These are phyloP conservation scores for Aplosporella prunicola DNA, from an alignment of 2,329 filamentous ascomycete genomes.

Conservation along the genomic window DNA sequence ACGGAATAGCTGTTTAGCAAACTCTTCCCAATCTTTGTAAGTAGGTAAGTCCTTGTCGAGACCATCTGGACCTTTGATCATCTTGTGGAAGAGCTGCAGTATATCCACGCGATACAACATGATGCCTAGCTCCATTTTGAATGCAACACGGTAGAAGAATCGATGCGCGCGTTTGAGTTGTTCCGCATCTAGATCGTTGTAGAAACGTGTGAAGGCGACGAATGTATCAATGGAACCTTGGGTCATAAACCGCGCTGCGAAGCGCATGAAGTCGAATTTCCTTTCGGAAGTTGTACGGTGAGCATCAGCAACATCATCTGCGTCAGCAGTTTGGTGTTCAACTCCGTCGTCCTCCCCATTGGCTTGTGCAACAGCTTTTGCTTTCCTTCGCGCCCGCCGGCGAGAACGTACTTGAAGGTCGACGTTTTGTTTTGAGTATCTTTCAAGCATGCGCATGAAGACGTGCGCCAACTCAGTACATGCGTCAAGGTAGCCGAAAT, in stretches of 20 bases:
- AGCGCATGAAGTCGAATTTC: constrained; percentile 87
- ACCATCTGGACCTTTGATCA: constrained; percentile 80
- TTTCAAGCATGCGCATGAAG: constrained; percentile 83
- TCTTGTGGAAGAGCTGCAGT: constrained; percentile 73
- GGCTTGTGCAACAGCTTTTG: constrained; percentile 37
- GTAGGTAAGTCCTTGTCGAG: constrained; percentile 57
- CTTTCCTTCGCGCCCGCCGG: constrained; percentile 60
- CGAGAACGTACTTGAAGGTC: constrained; percentile 88
- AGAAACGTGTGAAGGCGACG: constrained; percentile 67
- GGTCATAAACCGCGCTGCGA: constrained; percentile 68
- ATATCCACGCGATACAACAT: constrained; percentile 89
- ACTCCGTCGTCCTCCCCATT: constrained; percentile 46
- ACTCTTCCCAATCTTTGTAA: constrained; percentile 84
- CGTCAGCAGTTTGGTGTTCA: constrained; percentile 42
- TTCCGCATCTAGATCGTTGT: constrained; percentile 64
- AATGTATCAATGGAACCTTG: constrained; percentile 88
- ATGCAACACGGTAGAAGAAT: constrained; percentile 87
- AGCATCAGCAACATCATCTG: constrained; percentile 63
- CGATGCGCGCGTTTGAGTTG: constrained; percentile 89
- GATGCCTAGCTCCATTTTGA: constrained; percentile 86
- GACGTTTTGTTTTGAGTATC: constrained; percentile 88
- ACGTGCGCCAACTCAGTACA: constrained; percentile 85
- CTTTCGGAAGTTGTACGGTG: constrained; percentile 68
- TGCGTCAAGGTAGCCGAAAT: constrained; percentile 86
- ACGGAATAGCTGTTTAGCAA: constrained; percentile 74